Conservation (phyloP, 2,329 filamentous ascomycete genomes). For the Ceratocystis ficicola region DNA sequence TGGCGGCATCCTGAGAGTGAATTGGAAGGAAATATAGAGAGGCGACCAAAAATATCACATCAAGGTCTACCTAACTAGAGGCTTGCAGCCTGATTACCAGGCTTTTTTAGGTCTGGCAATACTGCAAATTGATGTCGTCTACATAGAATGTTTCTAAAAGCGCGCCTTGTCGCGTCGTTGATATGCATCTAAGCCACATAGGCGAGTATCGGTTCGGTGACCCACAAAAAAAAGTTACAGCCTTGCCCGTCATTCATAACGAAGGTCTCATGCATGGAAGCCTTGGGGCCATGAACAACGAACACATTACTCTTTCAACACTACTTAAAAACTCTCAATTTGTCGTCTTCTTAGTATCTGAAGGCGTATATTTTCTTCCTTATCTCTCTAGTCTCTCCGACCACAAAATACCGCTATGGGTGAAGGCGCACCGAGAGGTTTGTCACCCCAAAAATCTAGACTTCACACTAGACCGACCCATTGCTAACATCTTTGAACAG, state of each 20-base stretch:
- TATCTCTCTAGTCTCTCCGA: neutral
- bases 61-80: slow-evolving; percentile 8
- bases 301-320: neutral
- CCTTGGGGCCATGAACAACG: neutral
- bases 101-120: neutral
- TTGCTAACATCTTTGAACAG: slow-evolving; percentile 25
- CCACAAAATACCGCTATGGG: slow-evolving; percentile 46
- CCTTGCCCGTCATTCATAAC: slow-evolving; percentile 17
- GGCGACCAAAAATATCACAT: slow-evolving; percentile 8
- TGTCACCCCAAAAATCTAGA: neutral
- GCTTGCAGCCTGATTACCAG: slow-evolving; percentile 3
- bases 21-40: neutral
- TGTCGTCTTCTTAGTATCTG: neutral
- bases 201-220: slow-evolving; percentile 1
- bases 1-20: slow-evolving; percentile 16
- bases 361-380: neutral
- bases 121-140: neutral
- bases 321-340: neutral
- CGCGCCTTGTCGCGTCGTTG: slow-evolving; percentile 12
- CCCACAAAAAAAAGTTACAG: slow-evolving; percentile 23
- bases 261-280: neutral
- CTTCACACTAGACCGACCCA: neutral
- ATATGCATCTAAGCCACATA: slow-evolving; percentile 18
- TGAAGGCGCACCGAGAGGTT: slow-evolving; percentile 39
- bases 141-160: neutral